Conservation (phyloP, 805 yeast species). For the Pichia membranifaciens region DNA sequence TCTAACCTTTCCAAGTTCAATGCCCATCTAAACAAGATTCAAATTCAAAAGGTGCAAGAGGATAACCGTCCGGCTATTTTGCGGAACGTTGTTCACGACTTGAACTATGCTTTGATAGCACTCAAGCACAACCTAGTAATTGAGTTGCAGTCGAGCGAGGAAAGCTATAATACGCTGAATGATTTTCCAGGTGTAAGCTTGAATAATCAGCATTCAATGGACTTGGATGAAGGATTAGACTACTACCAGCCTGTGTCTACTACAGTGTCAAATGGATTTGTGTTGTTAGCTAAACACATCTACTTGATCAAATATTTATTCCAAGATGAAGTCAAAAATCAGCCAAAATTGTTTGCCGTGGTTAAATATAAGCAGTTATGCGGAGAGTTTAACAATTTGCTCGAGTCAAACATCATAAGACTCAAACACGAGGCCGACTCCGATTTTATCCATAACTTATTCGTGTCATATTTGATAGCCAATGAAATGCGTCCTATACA, state of each 20-base stretch:
- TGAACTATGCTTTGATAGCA: constrained; percentile 19
- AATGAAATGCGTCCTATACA: constrained; percentile 17
- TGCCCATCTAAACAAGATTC: constrained; percentile 2
- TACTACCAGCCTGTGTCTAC: constrained; percentile 12
- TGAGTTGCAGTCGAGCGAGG: neutral
- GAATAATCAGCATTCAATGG: neutral
- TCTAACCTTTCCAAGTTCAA: constrained; percentile 21
- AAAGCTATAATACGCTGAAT: neutral
- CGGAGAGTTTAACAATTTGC: constrained; percentile 15
- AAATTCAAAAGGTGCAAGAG: constrained; percentile 11
- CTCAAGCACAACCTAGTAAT: constrained; percentile 9
- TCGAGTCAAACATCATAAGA: constrained; percentile 18
- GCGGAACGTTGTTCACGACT: constrained; percentile 25
- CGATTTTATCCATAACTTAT: constrained; percentile 24
- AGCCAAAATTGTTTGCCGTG: constrained; percentile 12
- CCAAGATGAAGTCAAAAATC: constrained; percentile 12
- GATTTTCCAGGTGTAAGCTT: neutral
- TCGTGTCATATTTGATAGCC: constrained; percentile 22
- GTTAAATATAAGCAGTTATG: constrained; percentile 19
- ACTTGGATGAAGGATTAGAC: constrained; percentile 7
- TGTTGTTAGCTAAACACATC: constrained; percentile 23
- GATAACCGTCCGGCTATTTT: constrained; percentile 19
- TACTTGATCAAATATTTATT: constrained; percentile 23
- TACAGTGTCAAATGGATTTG: constrained; percentile 16
- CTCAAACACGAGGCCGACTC: constrained; percentile 26